These are phyloP conservation scores for Polytrichum commune DNA, from an alignment of 225 moss, liverwort and hornwort species.

Conservation along the genomic window DNA sequence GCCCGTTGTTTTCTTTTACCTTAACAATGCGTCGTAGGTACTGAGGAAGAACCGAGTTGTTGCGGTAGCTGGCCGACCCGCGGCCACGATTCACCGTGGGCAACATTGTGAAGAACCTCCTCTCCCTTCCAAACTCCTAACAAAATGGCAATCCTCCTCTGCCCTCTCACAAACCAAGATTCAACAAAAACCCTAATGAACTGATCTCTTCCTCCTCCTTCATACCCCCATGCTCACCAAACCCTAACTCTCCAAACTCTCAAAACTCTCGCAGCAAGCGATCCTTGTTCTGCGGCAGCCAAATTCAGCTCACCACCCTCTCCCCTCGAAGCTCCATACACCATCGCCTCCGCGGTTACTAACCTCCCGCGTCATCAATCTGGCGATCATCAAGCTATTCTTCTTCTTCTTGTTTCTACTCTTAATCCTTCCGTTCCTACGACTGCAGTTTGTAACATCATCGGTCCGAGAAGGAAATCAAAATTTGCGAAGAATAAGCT, in stretches of 20 bases:
- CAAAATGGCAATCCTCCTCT: not conserved
- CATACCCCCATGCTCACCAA: not conserved
- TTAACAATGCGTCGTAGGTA: slow-evolving; percentile 88
- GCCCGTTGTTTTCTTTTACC: slow-evolving; percentile 26
- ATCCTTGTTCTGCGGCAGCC: too few species aligned
- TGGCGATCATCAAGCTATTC: too few species aligned
- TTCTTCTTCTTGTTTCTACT: too few species aligned
- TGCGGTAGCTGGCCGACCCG: slow-evolving; percentile 69
- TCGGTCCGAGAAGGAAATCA: too few species aligned
- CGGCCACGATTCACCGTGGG: slow-evolving; percentile 82
- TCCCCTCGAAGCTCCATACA: too few species aligned
- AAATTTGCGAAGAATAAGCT: too few species aligned
- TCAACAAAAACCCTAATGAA: not conserved
- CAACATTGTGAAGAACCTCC: slow-evolving; percentile 53
- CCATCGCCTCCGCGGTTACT: too few species aligned
- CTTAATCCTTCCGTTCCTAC: too few species aligned
- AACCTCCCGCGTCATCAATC: too few species aligned
- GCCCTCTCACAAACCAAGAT: not conserved
- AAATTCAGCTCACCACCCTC: too few species aligned
- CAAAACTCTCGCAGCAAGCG: too few species aligned
- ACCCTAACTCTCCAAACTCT: not conserved
- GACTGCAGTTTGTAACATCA: too few species aligned
- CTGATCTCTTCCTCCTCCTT: not conserved
- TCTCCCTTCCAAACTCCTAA: not conserved
- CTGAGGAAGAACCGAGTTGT: slow-evolving; percentile 80